These are phyloP conservation scores for Phytophthora niederhauseri DNA, from an alignment of 352 stramenopile species.

Conservation along the genomic window DNA sequence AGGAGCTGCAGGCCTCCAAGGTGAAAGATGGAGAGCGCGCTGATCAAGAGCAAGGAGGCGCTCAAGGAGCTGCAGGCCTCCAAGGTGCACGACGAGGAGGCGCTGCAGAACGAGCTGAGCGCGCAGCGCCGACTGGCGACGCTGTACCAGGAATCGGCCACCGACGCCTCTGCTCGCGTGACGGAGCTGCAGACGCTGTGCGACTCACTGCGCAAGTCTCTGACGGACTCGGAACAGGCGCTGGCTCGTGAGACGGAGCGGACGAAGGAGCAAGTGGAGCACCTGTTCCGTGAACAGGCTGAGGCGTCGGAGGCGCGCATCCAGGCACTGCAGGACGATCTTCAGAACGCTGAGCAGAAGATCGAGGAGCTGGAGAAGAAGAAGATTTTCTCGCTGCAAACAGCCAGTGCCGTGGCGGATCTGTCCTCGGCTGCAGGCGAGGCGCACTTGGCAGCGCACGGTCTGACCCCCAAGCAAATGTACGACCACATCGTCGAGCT, in stretches of 20 bases:
- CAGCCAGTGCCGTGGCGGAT: slow-evolving; percentile 54
- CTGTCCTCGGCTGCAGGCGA: slow-evolving; percentile 67
- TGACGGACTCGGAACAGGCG: slow-evolving; percentile 67
- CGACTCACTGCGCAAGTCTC: slow-evolving; percentile 59
- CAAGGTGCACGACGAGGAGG: slow-evolving; percentile 67
- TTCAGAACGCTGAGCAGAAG: slow-evolving; percentile 57
- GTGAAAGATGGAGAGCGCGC: slow-evolving; percentile 63
- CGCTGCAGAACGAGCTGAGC: slow-evolving; percentile 68
- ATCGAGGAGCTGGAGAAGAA: slow-evolving; percentile 70
- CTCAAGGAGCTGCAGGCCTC: slow-evolving; percentile 69
- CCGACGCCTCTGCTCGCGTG: slow-evolving; percentile 58
- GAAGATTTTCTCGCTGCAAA: slow-evolving; percentile 62
- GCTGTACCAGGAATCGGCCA: slow-evolving; percentile 75
- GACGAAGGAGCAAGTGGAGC: slow-evolving; percentile 69
- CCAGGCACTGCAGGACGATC: slow-evolving; percentile 55
- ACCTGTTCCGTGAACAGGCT: slow-evolving; percentile 77
- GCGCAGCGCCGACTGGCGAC: slow-evolving; percentile 71
- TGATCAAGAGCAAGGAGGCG: slow-evolving; percentile 72
- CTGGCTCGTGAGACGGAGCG: slow-evolving; percentile 67
- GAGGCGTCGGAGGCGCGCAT: slow-evolving; percentile 63
- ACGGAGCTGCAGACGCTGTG: slow-evolving; percentile 60
- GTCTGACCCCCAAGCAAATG: slow-evolving; percentile 88
- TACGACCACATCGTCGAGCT: slow-evolving; percentile 90
- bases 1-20: slow-evolving; percentile 67
- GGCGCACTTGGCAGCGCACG: slow-evolving; percentile 67